phyloP scores from a whole-genome alignment of 2,329 filamentous ascomycete species.

The Cladosporium cucumerinum region DNA sequence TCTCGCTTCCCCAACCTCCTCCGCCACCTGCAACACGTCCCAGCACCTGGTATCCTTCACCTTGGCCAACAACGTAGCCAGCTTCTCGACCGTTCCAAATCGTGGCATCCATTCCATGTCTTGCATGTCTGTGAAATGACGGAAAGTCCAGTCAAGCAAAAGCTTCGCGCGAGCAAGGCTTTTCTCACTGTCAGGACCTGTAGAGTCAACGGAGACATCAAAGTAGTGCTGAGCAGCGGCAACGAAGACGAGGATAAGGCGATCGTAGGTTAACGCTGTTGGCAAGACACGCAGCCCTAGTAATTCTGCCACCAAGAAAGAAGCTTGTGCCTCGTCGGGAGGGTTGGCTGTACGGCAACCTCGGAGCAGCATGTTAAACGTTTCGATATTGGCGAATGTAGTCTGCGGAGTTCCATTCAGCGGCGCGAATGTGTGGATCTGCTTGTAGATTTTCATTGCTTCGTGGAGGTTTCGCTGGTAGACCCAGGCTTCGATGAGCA shows the following conservation, averaged over 20 bases:
- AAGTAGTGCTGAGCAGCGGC: conserved; percentile 22
- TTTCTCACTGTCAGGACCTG: neutral
- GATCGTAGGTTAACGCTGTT: conserved; percentile 59
- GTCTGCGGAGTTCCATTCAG: conserved; percentile 22
- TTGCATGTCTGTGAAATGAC: conserved; percentile 36
- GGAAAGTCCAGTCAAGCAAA: conserved; percentile 31
- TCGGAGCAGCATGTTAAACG: conserved; percentile 57
- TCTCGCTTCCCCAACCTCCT: conserved; percentile 24
- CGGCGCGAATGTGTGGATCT: conserved; percentile 47
- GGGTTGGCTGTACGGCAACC: conserved; percentile 27
- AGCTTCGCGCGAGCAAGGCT: conserved; percentile 16
- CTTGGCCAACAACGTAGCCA: conserved; percentile 28
- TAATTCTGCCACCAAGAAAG: conserved; percentile 63
- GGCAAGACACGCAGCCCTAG: conserved; percentile 53
- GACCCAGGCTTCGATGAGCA: conserved; percentile 53
- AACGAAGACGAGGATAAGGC: conserved; percentile 56
- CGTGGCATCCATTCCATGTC: conserved; percentile 31
- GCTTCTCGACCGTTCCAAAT: conserved; percentile 30
- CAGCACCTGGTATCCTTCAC: conserved; percentile 32
- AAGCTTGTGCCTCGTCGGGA: conserved; percentile 52
- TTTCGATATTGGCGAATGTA: conserved; percentile 43
- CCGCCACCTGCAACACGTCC: conserved; percentile 34
- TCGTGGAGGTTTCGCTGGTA: conserved; percentile 44
- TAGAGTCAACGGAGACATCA: neutral
- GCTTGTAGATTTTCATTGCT: conserved; percentile 60